Percentiles rank a stretch among this genome's conserved stretches.
Evolutionary conservation across 176 grass and related monocot species (phyloP).

Genomic region (Phragmites australis): DNA sequence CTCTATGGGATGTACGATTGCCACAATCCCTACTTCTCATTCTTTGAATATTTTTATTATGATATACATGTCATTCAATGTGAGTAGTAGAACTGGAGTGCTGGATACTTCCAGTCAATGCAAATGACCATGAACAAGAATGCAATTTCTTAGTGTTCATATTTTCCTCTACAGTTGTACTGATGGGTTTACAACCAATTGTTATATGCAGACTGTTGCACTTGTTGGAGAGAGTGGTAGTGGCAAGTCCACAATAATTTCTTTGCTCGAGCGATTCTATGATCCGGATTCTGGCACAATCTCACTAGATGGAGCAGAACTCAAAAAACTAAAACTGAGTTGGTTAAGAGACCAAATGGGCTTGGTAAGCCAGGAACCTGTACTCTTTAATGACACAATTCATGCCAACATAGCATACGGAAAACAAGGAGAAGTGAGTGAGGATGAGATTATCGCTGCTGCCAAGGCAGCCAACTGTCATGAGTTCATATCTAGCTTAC

Average conservation of each 20-base stretch:
- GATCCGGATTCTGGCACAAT: conserved; percentile 58
- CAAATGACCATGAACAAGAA: neutral
- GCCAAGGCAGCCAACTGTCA: conserved; percentile 54
- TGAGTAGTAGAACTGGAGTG: neutral
- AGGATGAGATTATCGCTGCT: conserved; percentile 42
- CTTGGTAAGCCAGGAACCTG: conserved; percentile 65
- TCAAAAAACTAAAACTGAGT: conserved; percentile 42
- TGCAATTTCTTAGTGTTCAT: neutral
- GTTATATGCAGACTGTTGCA: conserved; percentile 49
- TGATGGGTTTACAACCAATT: conserved; percentile 7
- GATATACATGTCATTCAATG: neutral
- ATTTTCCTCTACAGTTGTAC: neutral
- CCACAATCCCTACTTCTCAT: neutral
- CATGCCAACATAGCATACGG: conserved; percentile 60
- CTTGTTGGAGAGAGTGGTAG: conserved; percentile 79
- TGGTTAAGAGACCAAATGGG: conserved; percentile 72
- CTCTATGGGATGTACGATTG: neutral
- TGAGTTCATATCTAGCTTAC: conserved; percentile 52
- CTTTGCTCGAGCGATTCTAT: conserved; percentile 70
- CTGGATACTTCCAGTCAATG: neutral
- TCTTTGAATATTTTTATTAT: neutral
- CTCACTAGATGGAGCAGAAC: conserved; percentile 49
- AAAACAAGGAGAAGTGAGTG: conserved; percentile 40
- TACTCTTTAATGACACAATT: conserved; percentile 60
- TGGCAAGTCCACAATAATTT: conserved; percentile 70